phyloP scores from a whole-genome alignment of 2,329 filamentous ascomycete genomes.

The Cytospora chrysosperma region DNA sequence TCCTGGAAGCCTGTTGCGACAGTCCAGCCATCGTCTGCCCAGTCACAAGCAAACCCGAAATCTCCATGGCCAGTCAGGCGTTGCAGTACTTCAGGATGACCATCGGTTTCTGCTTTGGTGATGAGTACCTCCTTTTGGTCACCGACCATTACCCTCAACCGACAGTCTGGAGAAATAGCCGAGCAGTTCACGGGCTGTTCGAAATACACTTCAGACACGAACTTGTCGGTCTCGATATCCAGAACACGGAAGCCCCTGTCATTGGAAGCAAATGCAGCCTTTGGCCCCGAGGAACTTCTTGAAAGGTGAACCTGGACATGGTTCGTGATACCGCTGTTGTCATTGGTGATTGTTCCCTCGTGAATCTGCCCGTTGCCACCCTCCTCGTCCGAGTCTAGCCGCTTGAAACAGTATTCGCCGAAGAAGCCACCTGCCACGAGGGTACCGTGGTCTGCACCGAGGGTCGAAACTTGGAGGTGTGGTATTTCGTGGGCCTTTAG shows the following conservation, averaged over 20 bases:
- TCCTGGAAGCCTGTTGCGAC: constrained; percentile 79
- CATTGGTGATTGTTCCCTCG: constrained; percentile 48
- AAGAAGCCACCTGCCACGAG: constrained; percentile 59
- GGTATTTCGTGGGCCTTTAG: constrained; percentile 35
- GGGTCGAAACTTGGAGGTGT: constrained; percentile 46
- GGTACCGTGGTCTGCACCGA: constrained; percentile 53
- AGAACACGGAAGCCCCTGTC: constrained; percentile 58
- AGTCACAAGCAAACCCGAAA: constrained; percentile 74
- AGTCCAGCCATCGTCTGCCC: constrained; percentile 74
- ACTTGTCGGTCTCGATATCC: constrained; percentile 58
- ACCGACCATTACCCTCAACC: constrained; percentile 71
- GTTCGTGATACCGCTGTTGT: constrained; percentile 60
- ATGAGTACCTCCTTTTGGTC: constrained; percentile 66
- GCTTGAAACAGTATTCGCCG: constrained; percentile 53
- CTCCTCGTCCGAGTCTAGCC: constrained; percentile 40
- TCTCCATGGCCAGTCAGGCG: constrained; percentile 64
- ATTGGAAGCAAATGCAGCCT: constrained; percentile 63
- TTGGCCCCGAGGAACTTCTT: constrained; percentile 50
- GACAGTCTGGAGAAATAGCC: constrained; percentile 67
- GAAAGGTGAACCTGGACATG: constrained; percentile 59
- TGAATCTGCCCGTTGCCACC: constrained; percentile 35
- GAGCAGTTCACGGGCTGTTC: constrained; percentile 69
- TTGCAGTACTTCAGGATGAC: constrained; percentile 46
- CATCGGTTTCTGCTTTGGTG: constrained; percentile 65
- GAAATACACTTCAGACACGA: constrained; percentile 54